Base-by-base conservation (phyloP, 495 filamentous ascomycete species). In the Tuber melanosporum region DNA sequence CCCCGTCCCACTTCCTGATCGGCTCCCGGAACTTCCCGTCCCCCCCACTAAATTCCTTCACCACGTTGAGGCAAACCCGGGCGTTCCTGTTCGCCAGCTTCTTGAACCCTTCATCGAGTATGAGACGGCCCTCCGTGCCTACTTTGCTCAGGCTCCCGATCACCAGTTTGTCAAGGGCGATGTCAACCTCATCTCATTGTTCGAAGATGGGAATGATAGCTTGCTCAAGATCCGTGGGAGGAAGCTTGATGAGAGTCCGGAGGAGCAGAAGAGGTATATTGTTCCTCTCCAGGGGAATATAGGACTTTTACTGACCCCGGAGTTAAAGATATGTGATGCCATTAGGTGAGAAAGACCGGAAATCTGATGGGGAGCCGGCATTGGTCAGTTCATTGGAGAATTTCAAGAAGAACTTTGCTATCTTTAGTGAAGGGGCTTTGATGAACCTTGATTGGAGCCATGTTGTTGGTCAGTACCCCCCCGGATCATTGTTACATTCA, bases 401-500 rank as follows among this genome's bases (percentile, higher is more conserved):
- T 20, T 96, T 95, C 81, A 88, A 89, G 80, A 86, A 88, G 69
- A 93, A 95, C 84, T 94, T 95, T 84, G 87, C 87, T 74, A 80
- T 95, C 76, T 96, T 96, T 81, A 92, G 91, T 36, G 93, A 96
- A 83, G 87, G 85, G 20, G 85, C 87, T 8, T 80, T 90, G 74
- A 84, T 83, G 43, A 83, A 83, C 72, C 72, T 83, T 41, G 81
- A 82, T 77, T 79, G 71, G 81, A 49, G 71, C 70, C 57, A 66
- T 74, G 57, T 66, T 36, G 57, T 66, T 36, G 57, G 57, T 66
- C 57, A 66, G 57, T 36, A 2, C 42, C 72, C 45, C 3, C 39
- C 39, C 39, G 3, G 39, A 70, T 49, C 22, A 9, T 32, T 36
- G 57, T 14, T 36, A 36, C 45, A 7, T 70, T 71, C 45, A 71